A percentile compares a stretch with the other conserved stretches of the same genome.
Evolutionary conservation across 805 yeast species (phyloP).

Genomic region (Maudiozyma serrabonitensis): DNA sequence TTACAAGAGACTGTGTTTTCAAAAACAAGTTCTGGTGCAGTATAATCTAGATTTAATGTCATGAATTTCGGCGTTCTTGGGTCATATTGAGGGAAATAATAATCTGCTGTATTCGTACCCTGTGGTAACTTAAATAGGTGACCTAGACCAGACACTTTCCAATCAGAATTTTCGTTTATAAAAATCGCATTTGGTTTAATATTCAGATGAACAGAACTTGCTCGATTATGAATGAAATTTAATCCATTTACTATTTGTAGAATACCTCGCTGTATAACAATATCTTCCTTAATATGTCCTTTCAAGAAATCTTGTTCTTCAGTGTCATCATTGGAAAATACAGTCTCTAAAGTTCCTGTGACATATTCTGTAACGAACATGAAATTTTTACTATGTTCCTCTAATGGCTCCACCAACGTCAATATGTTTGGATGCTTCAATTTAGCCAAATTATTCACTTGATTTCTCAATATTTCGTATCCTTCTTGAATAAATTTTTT

Average conservation of each 20-base stretch:
- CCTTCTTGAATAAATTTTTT: constrained; percentile 47
- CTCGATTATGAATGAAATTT: constrained; percentile 71
- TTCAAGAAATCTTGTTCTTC: constrained; percentile 24
- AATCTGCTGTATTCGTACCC: constrained; percentile 46
- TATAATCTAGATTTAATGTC: constrained; percentile 58
- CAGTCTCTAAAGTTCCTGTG: constrained; percentile 41
- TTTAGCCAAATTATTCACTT: constrained; percentile 64
- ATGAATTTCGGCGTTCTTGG: constrained; percentile 67
- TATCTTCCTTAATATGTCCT: constrained; percentile 51
- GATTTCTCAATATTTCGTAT: constrained; percentile 54
- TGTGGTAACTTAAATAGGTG: constrained; percentile 38
- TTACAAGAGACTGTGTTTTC: constrained; percentile 54
- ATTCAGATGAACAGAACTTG: constrained; percentile 67
- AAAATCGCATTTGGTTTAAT: constrained; percentile 69
- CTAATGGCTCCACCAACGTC: constrained; percentile 78
- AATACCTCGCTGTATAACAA: constrained; percentile 72
- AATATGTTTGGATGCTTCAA: constrained; percentile 84
- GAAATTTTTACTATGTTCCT: constrained; percentile 70
- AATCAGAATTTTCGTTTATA: constrained; percentile 78
- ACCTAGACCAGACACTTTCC: constrained; percentile 81
- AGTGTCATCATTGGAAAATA: constrained; percentile 27
- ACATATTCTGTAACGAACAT: constrained; percentile 81
- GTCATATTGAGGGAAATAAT: constrained; percentile 60
- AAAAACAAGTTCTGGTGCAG: constrained; percentile 76
- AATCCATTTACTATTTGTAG: constrained; percentile 69